Conservation (phyloP, 2,329 filamentous ascomycete genomes). For the Pyricularia grisea region DNA sequence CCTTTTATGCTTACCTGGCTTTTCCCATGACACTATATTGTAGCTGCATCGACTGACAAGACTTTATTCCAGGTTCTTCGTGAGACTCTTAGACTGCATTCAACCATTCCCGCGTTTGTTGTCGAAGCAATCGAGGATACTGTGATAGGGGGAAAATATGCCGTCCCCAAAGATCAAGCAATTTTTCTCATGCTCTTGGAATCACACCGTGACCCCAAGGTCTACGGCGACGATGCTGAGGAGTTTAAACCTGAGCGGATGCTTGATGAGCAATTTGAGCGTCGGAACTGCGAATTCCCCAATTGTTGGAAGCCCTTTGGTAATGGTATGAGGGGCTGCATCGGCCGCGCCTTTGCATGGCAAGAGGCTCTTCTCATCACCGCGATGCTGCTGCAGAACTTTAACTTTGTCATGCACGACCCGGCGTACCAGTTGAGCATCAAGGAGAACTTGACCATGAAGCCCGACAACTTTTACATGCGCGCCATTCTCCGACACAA, state of each 20-base stretch:
- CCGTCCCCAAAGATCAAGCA: slow-evolving; percentile 31
- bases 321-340: slow-evolving; percentile 41
- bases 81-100: slow-evolving; percentile 54
- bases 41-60: background rate
- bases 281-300: slow-evolving; percentile 45
- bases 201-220: slow-evolving; percentile 43
- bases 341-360: slow-evolving; percentile 44
- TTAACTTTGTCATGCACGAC: slow-evolving; percentile 54
- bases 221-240: slow-evolving; percentile 47
- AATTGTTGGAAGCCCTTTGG: slow-evolving; percentile 44
- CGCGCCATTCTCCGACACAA: slow-evolving; percentile 54
- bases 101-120: slow-evolving; percentile 49
- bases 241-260: slow-evolving; percentile 53
- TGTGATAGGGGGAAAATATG: slow-evolving; percentile 38
- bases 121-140: slow-evolving; percentile 42
- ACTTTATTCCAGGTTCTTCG: slow-evolving; percentile 35
- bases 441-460: slow-evolving; percentile 50
- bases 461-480: slow-evolving; percentile 56
- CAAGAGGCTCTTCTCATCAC: slow-evolving; percentile 37
- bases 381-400: slow-evolving; percentile 57
- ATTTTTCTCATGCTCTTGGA: slow-evolving; percentile 35
- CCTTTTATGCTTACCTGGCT: background rate
- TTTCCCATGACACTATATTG: background rate
- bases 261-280: slow-evolving; percentile 48
- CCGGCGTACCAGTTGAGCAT: slow-evolving; percentile 53